Evolutionary conservation across 805 yeast species (phyloP).

Genomic region (Teunomyces atbi): DNA sequence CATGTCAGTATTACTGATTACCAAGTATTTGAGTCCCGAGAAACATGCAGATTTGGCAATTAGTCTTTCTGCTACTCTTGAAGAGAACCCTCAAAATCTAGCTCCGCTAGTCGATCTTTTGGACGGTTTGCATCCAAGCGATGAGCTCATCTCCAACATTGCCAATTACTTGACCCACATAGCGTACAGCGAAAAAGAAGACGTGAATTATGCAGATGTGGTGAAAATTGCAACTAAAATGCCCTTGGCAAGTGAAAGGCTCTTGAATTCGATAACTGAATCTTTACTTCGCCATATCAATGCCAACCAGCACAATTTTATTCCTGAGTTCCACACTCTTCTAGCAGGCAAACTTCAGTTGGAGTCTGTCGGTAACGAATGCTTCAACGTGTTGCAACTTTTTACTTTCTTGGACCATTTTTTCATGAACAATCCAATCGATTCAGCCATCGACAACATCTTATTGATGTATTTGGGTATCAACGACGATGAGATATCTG

Average conservation of each 20-base stretch:
- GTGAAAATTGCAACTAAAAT: conserved; percentile 14
- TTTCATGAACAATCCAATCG: conserved; percentile 18
- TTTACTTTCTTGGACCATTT: conserved; percentile 38
- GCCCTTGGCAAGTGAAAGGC: conserved; percentile 14
- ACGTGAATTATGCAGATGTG: conserved; percentile 10
- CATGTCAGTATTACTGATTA: conserved; percentile 17
- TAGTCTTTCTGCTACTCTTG: conserved; percentile 16
- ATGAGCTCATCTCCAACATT: conserved; percentile 7
- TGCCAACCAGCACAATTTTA: conserved; percentile 13
- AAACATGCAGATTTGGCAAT: conserved; percentile 21
- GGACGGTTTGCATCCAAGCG: conserved; percentile 11
- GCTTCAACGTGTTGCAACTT: conserved; percentile 11
- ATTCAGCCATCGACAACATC: conserved; percentile 16
- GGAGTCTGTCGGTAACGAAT: background rate
- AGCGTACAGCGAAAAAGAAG: background rate
- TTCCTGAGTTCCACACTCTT: conserved; percentile 13
- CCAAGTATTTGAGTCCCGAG: conserved; percentile 22
- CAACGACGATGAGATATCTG: conserved; percentile 38
- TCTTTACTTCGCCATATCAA: conserved; percentile 8
- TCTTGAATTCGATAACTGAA: conserved; percentile 5
- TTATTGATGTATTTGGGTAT: conserved; percentile 34
- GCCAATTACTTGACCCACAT: conserved; percentile 3
- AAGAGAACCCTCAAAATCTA: conserved; percentile 14
- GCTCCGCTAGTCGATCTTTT: conserved; percentile 26
- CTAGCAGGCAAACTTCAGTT: conserved; percentile 3